Evolutionary conservation across 1,284 basidiomycete species (phyloP).

Genomic region (Flammula alnicola): DNA sequence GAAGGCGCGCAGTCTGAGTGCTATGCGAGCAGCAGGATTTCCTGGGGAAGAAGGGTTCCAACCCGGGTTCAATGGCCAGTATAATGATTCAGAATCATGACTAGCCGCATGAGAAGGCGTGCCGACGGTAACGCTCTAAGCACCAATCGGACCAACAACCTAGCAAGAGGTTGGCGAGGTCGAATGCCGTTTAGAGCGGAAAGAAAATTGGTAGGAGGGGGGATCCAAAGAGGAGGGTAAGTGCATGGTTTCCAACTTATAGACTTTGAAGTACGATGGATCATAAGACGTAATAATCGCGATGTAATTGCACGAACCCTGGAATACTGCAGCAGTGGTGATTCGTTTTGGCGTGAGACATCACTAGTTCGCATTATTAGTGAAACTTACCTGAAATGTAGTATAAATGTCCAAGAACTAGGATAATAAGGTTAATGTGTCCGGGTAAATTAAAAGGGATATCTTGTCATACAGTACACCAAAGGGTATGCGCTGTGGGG

Average conservation of each 20-base stretch:
- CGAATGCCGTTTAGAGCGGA: constrained; percentile 3
- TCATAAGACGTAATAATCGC: neutral
- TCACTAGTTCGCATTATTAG: neutral
- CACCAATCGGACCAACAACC: constrained; percentile 11
- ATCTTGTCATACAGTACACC: neutral
- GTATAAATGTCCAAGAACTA: neutral
- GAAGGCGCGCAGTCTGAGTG: neutral
- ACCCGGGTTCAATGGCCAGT: neutral
- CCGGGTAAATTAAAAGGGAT: constrained; percentile 1
- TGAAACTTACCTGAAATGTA: neutral
- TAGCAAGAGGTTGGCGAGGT: constrained; percentile 2
- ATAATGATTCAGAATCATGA: constrained; percentile 1
- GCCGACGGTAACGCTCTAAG: neutral
- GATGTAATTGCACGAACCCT: neutral
- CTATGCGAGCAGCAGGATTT: neutral
- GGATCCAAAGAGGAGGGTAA: neutral
- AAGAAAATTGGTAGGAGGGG: neutral
- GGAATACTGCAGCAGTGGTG: neutral
- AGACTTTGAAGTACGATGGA: neutral
- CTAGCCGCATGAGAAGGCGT: constrained; percentile 1
- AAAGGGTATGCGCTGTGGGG: neutral
- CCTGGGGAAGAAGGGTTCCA: constrained; percentile 1
- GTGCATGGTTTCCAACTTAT: neutral
- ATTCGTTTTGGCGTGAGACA: too few species aligned
- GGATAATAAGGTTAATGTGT: neutral